Conservation (phyloP, 441 rosid species). For the Adansonia gregorii region DNA sequence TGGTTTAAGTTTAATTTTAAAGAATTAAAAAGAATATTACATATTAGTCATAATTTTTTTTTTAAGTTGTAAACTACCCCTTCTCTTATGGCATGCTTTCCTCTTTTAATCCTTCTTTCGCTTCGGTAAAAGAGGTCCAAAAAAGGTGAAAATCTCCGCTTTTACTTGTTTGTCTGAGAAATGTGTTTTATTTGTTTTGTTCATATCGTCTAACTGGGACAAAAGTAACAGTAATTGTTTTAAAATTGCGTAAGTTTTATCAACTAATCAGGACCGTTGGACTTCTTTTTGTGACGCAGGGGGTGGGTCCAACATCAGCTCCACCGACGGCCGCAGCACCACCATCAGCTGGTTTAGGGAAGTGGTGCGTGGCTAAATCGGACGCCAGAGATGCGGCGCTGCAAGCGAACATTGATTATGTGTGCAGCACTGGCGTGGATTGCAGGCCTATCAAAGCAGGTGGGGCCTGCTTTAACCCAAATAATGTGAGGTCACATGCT, state of each 20-base stretch:
- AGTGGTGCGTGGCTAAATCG: slow-evolving; percentile 61
- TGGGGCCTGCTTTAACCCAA: slow-evolving; percentile 61
- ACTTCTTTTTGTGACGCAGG: slow-evolving; percentile 18
- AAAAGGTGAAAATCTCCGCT: neutral
- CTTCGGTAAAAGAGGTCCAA: neutral
- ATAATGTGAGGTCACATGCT: slow-evolving; percentile 61
- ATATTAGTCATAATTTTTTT: too few relatives aligned
- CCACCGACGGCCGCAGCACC: slow-evolving; percentile 25
- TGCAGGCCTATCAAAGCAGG: slow-evolving; percentile 58
- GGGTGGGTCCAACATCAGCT: slow-evolving; percentile 32
- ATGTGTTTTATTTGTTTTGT: neutral
- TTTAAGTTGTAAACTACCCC: neutral
- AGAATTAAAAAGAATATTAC: too few relatives aligned
- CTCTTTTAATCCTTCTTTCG: too few relatives aligned
- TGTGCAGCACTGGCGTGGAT: slow-evolving; percentile 52
- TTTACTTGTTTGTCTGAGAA: neutral
- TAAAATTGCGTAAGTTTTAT: neutral
- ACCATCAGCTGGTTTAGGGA: slow-evolving; percentile 25
- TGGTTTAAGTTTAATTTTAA: too few relatives aligned
- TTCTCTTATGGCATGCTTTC: neutral
- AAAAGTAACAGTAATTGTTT: neutral
- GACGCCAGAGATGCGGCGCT: slow-evolving; percentile 46
- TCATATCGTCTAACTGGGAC: neutral
- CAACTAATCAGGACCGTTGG: neutral
- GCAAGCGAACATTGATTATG: slow-evolving; percentile 69